These are phyloP conservation scores for Kwoniella sp. DNA, from an alignment of 768 basidiomycete genomes.

Conservation along the genomic window DNA sequence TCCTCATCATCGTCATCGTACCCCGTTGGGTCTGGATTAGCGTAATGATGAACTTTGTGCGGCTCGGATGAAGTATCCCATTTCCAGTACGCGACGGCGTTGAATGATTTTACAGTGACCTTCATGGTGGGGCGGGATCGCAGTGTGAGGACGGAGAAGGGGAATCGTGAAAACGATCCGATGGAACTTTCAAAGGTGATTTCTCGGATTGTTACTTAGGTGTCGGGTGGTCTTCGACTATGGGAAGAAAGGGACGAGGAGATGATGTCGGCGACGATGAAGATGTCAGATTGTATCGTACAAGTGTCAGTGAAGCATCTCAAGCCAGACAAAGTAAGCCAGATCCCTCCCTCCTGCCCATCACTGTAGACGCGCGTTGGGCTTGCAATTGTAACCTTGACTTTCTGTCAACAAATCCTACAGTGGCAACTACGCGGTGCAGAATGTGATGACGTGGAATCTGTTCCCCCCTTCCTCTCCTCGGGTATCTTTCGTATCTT, in stretches of 20 bases:
- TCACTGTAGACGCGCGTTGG: too few relatives aligned
- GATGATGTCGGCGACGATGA: too few relatives aligned
- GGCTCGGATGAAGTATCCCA: slow-evolving; percentile 53
- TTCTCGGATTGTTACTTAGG: too few relatives aligned
- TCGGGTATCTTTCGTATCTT: neutral
- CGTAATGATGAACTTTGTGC: slow-evolving; percentile 44
- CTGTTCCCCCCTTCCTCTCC: neutral
- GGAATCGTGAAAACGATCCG: too few relatives aligned
- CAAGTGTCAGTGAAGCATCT: too few relatives aligned
- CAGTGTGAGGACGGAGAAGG: neutral
- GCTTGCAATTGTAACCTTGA: too few relatives aligned
- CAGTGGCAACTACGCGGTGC: neutral
- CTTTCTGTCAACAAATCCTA: neutral
- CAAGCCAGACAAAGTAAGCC: too few relatives aligned
- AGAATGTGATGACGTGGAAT: slow-evolving; percentile 25
- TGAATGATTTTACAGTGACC: slow-evolving; percentile 45
- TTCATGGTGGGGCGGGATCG: slow-evolving; percentile 40
- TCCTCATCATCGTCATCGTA: slow-evolving; percentile 46
- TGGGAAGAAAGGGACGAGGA: too few relatives aligned
- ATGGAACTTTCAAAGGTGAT: too few relatives aligned
- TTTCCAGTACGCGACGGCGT: slow-evolving; percentile 54
- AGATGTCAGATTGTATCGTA: too few relatives aligned
- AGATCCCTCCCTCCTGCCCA: too few relatives aligned
- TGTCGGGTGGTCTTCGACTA: too few relatives aligned
- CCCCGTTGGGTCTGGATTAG: slow-evolving; percentile 3